These are phyloP conservation scores for Apiotrichum gracile DNA, from an alignment of 1,284 basidiomycete species.

Conservation along the genomic window DNA sequence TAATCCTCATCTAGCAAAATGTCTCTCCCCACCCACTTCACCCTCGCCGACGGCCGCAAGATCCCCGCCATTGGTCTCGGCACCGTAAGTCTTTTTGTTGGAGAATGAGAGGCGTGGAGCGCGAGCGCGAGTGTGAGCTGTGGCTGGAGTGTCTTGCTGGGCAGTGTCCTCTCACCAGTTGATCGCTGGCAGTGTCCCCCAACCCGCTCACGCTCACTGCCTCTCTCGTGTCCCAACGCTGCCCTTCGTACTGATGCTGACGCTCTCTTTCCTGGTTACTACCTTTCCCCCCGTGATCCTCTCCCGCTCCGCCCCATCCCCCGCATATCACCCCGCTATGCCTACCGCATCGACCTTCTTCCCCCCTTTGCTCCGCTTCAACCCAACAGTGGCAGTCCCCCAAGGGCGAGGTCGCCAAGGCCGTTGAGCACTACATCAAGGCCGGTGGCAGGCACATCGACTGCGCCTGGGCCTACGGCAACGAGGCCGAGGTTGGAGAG, in stretches of 20 bases:
- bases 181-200: no score
- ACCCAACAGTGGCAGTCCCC: conserved; percentile 42
- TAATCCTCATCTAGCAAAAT: conserved; percentile 17
- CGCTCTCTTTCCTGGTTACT: background rate
- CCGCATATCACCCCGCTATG: background rate
- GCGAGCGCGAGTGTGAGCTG: background rate
- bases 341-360: background rate
- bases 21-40: conserved; percentile 33
- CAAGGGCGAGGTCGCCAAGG: conserved; percentile 47
- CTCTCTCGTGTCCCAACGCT: background rate
- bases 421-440: conserved; percentile 45
- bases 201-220: no score
- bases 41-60: conserved; percentile 42
- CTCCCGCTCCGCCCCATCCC: background rate
- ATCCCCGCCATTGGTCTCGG: conserved; percentile 50
- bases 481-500: conserved; percentile 80
- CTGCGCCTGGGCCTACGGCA: conserved; percentile 50
- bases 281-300: background rate
- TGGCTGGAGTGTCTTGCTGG: no score
- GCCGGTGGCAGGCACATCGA: conserved; percentile 67
- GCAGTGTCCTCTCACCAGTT: no score
- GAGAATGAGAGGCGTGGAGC: background rate
- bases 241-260: background rate
- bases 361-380: conserved; percentile 2
- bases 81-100: conserved; percentile 47